These are phyloP conservation scores for Aspergillus thermomutatus DNA, from an alignment of 2,329 filamentous ascomycete genomes.

Conservation along the genomic window DNA sequence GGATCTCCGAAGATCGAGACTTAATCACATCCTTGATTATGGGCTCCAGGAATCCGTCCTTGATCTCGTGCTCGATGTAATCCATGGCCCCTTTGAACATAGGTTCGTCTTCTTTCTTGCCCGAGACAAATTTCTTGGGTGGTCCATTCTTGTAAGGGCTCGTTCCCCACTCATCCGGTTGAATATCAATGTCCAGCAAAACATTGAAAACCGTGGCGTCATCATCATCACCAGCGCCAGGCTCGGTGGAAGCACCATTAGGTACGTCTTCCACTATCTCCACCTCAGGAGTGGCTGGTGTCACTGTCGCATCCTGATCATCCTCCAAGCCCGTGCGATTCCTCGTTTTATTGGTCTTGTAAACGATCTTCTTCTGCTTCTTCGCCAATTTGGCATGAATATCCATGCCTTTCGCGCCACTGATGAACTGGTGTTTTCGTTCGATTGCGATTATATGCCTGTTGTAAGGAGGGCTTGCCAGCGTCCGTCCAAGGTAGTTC, in stretches of 20 bases:
- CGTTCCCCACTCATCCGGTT: slow-evolving; percentile 25
- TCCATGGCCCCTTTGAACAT: slow-evolving; percentile 34
- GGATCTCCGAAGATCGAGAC: slow-evolving; percentile 6
- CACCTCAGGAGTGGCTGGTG: not conserved
- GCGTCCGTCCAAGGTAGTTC: slow-evolving; percentile 86
- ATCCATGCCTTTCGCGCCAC: slow-evolving; percentile 79
- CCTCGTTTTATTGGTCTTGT: slow-evolving; percentile 69
- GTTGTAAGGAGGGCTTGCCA: slow-evolving; percentile 83
- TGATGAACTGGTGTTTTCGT: slow-evolving; percentile 79
- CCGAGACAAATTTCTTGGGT: slow-evolving; percentile 2
- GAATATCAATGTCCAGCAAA: slow-evolving; percentile 33
- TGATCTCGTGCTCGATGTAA: slow-evolving; percentile 45
- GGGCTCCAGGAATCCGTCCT: slow-evolving; percentile 41
- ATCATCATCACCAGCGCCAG: slow-evolving; percentile 17
- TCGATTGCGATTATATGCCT: slow-evolving; percentile 88
- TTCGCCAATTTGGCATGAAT: slow-evolving; percentile 72
- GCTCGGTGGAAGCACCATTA: slow-evolving; percentile 6
- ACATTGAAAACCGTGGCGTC: slow-evolving; percentile 29
- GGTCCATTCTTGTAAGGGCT: slow-evolving; percentile 9
- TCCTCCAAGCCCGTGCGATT: slow-evolving; percentile 48
- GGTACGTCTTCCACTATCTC: slow-evolving; percentile 1
- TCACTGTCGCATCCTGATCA: slow-evolving; percentile 11
- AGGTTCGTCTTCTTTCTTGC: slow-evolving; percentile 15
- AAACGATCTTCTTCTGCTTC: slow-evolving; percentile 62
- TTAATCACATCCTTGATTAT: slow-evolving; percentile 36